phyloP scores from a whole-genome alignment of 176 grass and related monocot species.

The Oryza longistaminata region DNA sequence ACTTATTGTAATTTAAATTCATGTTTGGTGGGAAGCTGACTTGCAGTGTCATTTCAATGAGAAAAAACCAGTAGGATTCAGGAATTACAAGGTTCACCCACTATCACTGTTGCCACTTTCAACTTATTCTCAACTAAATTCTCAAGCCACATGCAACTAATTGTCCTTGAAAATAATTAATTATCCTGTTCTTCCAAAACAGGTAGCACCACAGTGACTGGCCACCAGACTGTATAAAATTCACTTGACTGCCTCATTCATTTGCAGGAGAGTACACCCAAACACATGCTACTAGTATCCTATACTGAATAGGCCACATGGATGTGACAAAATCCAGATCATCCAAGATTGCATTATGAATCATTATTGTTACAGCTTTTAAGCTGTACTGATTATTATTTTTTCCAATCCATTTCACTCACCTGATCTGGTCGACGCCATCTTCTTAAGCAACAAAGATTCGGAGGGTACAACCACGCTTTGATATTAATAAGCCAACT shows the following conservation, averaged over 20 bases:
- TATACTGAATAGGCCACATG: slow-evolving; percentile 8
- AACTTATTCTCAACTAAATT: neutral
- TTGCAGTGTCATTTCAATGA: neutral
- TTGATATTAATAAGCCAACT: slow-evolving; percentile 21
- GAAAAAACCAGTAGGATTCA: neutral
- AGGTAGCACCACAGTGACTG: neutral
- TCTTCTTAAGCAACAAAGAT: slow-evolving; percentile 46
- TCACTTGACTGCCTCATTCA: neutral
- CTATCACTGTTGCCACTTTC: neutral
- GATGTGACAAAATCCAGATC: slow-evolving; percentile 8
- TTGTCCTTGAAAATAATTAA: neutral
- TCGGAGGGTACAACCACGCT: slow-evolving; percentile 44
- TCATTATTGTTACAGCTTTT: slow-evolving; percentile 4
- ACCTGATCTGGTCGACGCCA: slow-evolving; percentile 34
- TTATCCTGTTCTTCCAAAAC: neutral
- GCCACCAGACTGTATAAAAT: neutral
- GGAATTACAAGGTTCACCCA: neutral
- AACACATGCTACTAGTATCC: neutral
- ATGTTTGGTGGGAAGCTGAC: neutral
- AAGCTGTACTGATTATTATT: neutral
- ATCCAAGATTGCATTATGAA: neutral
- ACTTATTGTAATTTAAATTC: no score
- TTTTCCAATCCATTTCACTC: slow-evolving; percentile 18
- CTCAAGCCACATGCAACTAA: neutral
- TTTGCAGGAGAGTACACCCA: neutral